Percentiles rank a stretch among this genome's conserved stretches.
These are phyloP conservation scores for Colletotrichum neosansevieriae DNA, from an alignment of 2,329 filamentous ascomycete genomes.

Conservation along the genomic window DNA sequence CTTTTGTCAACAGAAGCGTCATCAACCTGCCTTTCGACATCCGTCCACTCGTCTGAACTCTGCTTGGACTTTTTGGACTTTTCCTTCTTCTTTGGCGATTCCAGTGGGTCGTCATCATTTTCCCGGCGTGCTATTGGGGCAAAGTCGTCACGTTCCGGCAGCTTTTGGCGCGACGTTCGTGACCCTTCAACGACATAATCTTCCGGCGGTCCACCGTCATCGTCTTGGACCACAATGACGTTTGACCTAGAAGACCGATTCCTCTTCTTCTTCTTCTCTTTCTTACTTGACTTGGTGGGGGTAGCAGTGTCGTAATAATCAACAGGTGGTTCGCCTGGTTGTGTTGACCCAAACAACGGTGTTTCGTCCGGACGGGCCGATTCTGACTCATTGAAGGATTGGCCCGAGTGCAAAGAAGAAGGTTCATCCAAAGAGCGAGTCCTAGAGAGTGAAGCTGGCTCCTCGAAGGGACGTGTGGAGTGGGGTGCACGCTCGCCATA, in stretches of 20 bases:
- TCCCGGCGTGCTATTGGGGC: slow-evolving; percentile 40
- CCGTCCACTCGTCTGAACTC: slow-evolving; percentile 41
- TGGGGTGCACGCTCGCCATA: neutral
- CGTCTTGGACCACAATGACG: slow-evolving; percentile 45
- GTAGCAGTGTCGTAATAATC: slow-evolving; percentile 43
- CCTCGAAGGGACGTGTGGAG: neutral
- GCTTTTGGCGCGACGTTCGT: neutral
- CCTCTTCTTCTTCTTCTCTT: slow-evolving; percentile 54
- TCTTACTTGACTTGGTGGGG: slow-evolving; percentile 47
- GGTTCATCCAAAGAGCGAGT: slow-evolving; percentile 1
- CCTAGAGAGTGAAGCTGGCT: neutral
- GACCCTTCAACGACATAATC: slow-evolving; percentile 6
- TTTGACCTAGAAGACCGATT: slow-evolving; percentile 52
- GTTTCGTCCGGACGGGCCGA: too few species aligned
- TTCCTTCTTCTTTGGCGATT: slow-evolving; percentile 49
- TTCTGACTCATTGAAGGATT: neutral
- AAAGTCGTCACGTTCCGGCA: slow-evolving; percentile 28
- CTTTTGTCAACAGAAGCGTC: slow-evolving; percentile 13
- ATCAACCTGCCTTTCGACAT: slow-evolving; percentile 37
- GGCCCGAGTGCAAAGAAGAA: neutral
- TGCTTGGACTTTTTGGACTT: slow-evolving; percentile 47
- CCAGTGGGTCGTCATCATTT: slow-evolving; percentile 44
- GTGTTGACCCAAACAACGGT: neutral
- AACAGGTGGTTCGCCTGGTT: slow-evolving; percentile 9
- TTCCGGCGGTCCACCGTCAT: slow-evolving; percentile 37